Base-by-base conservation (phyloP, 495 filamentous ascomycete genomes). In the Cetradonia linearis region DNA sequence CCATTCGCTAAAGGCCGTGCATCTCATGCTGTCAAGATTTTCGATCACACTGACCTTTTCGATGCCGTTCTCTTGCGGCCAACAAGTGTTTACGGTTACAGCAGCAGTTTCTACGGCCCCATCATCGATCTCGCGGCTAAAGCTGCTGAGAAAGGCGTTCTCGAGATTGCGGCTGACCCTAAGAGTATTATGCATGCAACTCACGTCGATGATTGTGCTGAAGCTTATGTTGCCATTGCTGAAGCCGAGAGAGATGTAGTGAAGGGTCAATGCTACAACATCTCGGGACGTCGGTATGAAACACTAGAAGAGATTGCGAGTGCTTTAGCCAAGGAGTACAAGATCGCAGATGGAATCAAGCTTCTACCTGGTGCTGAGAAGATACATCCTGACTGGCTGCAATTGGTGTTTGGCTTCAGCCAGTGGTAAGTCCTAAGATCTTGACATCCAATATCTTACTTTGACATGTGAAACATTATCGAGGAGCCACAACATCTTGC, bases 181-280 rank as follows among this genome's bases (percentile, higher is more conserved):
- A 63, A 69, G 31, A 72, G 64, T 3, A 70, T 76, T 46, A 60
- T 74, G 46, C 74, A 77, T 60, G 70, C 64, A 20, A 65, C 67
- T 34, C 75, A 76, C 46, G 62, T 77, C 31, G 75, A 77, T 60
- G 75, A 77, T 63, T 76, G 73, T 50, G 75, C 65, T 11, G 72
- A 74, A 23, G 74, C 71, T 0, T 77, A 77, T 55, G 62, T 76
- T 8, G 66, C 70, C 6, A 64, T 77, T 1, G 75, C 73, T 0
- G 60, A 61, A 18, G 65, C 65, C 14, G 55, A 34, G 11, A 52
- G 72, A 37, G 47, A 28, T 0, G 55, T 58, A 1, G 66, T 75
- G 5, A 65, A 61, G n/a, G 70, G 71, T 1, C 55, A 73, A 52
- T 69, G 66, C 25, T 77, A 74, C 58, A 77, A 76, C 57, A 70